These are phyloP conservation scores for Agarophyton chilense DNA, from an alignment of 23 red algal genomes.

Conservation along the genomic window DNA sequence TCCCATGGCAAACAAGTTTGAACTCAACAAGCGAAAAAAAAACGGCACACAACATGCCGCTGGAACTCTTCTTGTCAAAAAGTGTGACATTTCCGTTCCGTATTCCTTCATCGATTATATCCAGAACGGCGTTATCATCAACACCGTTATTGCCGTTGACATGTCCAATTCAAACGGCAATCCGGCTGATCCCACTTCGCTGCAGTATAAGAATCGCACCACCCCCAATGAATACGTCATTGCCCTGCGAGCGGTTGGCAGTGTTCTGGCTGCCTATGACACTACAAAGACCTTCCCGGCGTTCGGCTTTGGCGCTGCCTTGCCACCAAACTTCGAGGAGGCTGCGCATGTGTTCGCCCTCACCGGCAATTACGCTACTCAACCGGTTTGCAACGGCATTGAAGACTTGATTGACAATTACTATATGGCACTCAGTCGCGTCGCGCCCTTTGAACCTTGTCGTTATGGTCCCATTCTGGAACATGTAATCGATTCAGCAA, in stretches of 20 bases:
- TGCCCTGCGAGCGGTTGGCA: slow-evolving; percentile 72
- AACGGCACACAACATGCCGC: slow-evolving; percentile 22
- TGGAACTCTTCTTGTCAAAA: slow-evolving; percentile 39
- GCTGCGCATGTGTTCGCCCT: slow-evolving; percentile 76
- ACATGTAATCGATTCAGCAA: slow-evolving; percentile 49
- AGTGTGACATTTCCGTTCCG: slow-evolving; percentile 32
- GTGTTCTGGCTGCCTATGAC: slow-evolving; percentile 62
- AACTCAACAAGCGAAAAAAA: slow-evolving; percentile 18
- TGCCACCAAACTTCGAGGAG: slow-evolving; percentile 62
- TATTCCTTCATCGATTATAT: slow-evolving; percentile 84
- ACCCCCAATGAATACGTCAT: slow-evolving; percentile 83
- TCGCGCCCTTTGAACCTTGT: slow-evolving; percentile 54
- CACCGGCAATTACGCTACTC: slow-evolving; percentile 38
- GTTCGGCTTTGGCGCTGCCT: slow-evolving; percentile 80
- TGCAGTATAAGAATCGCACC: slow-evolving; percentile 67
- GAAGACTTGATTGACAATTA: slow-evolving; percentile 76
- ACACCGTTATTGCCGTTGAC: slow-evolving; percentile 77
- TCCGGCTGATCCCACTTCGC: slow-evolving; percentile 49
- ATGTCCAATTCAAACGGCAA: slow-evolving; percentile 84
- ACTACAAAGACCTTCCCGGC: slow-evolving; percentile 68
- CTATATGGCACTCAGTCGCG: slow-evolving; percentile 36
- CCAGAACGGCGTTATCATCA: slow-evolving; percentile 60
- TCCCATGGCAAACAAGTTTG: neutral
- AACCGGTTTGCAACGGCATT: slow-evolving; percentile 50
- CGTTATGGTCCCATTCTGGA: slow-evolving; percentile 62